Evolutionary conservation across 306 rosid genomes (phyloP).

Genomic region (Astragalus membranaceus): DNA sequence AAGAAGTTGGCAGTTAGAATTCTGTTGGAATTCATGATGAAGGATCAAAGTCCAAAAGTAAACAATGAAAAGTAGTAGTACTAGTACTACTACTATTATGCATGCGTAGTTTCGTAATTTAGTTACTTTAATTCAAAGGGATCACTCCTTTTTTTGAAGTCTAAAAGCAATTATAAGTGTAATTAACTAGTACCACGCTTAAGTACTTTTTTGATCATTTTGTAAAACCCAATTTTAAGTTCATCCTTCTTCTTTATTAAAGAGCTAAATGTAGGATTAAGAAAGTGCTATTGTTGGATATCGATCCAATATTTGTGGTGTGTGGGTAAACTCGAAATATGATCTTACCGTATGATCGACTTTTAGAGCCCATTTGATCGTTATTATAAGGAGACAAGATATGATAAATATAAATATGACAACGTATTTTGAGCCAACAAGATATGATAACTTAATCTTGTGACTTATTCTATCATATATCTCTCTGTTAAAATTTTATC

Average conservation of each 20-base stretch:
- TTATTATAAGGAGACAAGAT: too few species aligned
- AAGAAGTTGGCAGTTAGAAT: constrained; percentile 47
- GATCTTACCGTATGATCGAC: too few species aligned
- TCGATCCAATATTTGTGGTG: too few species aligned
- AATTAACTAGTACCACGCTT: constrained; percentile 30
- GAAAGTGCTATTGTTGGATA: constrained; percentile 15
- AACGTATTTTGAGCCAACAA: too few species aligned
- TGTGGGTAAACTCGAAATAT: too few species aligned
- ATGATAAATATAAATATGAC: too few species aligned
- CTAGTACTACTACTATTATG: background rate
- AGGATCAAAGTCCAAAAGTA: constrained; percentile 25
- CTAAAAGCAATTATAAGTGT: constrained; percentile 8
- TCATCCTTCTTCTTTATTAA: background rate
- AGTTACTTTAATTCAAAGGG: constrained; percentile 31
- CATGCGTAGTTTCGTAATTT: constrained; percentile 33
- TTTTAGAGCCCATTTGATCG: too few species aligned
- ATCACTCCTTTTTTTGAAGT: constrained; percentile 6
- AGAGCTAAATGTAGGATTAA: background rate
- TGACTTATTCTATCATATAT: too few species aligned
- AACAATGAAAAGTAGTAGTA: background rate
- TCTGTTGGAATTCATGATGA: constrained; percentile 40
- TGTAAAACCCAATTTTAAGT: constrained; percentile 18
- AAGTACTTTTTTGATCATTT: constrained; percentile 28
- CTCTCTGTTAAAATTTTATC: too few species aligned
- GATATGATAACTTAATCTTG: too few species aligned